Conservation (phyloP, 306 rosid genomes). For the Clitoria ternatea region DNA sequence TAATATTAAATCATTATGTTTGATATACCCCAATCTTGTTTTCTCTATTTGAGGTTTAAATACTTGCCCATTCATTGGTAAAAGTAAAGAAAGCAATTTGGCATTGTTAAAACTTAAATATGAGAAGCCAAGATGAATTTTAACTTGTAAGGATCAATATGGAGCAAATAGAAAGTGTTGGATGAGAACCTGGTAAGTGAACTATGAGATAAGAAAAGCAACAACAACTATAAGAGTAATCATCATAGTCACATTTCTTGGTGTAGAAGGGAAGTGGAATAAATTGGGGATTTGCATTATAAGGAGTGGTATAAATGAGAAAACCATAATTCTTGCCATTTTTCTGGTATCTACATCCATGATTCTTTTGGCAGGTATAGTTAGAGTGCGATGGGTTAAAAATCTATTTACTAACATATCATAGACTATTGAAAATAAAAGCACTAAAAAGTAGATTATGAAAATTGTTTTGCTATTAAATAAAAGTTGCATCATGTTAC, state of each 20-base stretch:
- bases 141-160: background rate
- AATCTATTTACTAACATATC: too few species aligned
- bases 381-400: too few species aligned
- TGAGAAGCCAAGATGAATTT: background rate
- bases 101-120: background rate
- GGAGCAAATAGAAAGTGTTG: background rate
- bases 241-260: conserved; percentile 35
- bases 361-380: too few species aligned
- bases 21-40: conserved; percentile 40
- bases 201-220: conserved; percentile 39
- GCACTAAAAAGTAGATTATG: too few species aligned
- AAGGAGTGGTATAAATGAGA: conserved; percentile 46
- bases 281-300: conserved; percentile 52
- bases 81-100: background rate
- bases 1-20: conserved; percentile 39
- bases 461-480: too few species aligned
- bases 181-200: conserved; percentile 56
- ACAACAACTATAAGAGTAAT: conserved; percentile 40
- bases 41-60: conserved; percentile 49
- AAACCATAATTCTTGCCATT: conserved; percentile 49
- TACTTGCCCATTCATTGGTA: conserved; percentile 21
- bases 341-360: conserved; percentile 49
- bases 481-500: too few species aligned
- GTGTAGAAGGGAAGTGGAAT: conserved; percentile 16
- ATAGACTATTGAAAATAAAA: too few species aligned